Evolutionary conservation across 345 rosid genomes (phyloP), one percentile per base, ranked within the genome.

Genomic region (Brassica carinata): DNA sequence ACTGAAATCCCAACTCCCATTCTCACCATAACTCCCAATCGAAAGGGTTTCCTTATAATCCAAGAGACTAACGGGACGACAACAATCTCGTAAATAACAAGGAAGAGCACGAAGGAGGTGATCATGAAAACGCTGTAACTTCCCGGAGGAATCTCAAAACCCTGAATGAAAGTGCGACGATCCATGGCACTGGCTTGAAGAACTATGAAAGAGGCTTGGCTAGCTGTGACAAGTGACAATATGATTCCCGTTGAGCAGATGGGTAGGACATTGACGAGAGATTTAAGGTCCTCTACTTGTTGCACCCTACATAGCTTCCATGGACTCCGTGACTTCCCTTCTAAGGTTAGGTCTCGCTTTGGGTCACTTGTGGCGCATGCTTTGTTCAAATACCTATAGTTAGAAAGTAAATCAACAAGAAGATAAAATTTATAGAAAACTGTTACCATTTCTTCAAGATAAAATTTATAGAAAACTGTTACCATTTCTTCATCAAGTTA

Each of bases 231-330:
- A 48, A 73, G 79, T 14, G 84, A 48, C 6, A 77, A 7, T 59
- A 90, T 80, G 8, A 87, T 85, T 36, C 89, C 90, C 2, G 91
- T 79, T 7, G 92, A 87, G 87, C 91, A 89, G 1, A 90, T 67
- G 0, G 89, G 91, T 9, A 86, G 40, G 30, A 90, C 74, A 34
- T 38, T 84, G 34, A 90, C 75, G 4, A 90, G 74, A 64, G 88
- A 82, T 82, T 90, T 90, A 29, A 90, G 77, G 62, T 86, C 91
- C 73, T 89, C 92, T 7, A 87, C 92, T 86, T 87, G 91, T 67
- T 89, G 85, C 3, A 83, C 72, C 0, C 86, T 86, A 80, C 90
- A 90, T 17, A 87, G 86, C 40, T 76, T 85, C 92, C 91, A 87
- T 2, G 84, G 83, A 43, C 83, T 74, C n/a, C 63, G 31, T 36